Conservation (phyloP, 352 stramenopile genomes). For the Pythium phragmiticola region DNA sequence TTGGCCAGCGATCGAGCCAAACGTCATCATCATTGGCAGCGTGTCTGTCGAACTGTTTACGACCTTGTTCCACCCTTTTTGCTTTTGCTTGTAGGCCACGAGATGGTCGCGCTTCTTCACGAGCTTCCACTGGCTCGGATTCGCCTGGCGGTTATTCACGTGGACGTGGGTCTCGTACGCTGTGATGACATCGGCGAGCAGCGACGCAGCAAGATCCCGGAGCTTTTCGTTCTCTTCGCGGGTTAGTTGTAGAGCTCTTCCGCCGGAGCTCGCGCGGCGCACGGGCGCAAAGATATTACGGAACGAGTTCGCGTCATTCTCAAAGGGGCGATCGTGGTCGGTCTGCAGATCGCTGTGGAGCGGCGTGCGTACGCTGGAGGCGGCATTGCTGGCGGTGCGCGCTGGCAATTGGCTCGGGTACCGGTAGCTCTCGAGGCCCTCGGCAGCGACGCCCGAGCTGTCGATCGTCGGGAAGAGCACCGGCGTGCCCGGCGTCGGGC, state of each 20-base stretch:
- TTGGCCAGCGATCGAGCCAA: constrained; percentile 41
- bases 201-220: constrained; percentile 32
- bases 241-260: constrained; percentile 40
- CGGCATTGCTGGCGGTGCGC: constrained; percentile 11
- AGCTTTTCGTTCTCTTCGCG: constrained; percentile 53
- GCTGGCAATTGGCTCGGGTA: constrained; percentile 18
- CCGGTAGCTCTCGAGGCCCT: constrained; percentile 11
- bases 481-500: background rate
- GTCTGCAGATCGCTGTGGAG: constrained; percentile 23
- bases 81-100: constrained; percentile 49
- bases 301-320: constrained; percentile 16
- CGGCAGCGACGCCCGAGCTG: background rate
- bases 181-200: constrained; percentile 40
- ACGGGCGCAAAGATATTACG: constrained; percentile 19
- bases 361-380: constrained; percentile 18
- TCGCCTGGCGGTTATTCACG: constrained; percentile 25
- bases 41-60: constrained; percentile 21
- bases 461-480: background rate
- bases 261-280: constrained; percentile 14
- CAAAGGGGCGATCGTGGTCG: constrained; percentile 18
- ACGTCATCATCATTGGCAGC: constrained; percentile 38
- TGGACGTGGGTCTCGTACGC: constrained; percentile 38
- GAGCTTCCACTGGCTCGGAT: constrained; percentile 61
- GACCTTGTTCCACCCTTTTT: constrained; percentile 13
- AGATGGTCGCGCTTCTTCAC: constrained; percentile 68